Evolutionary conservation across 1,284 basidiomycete species (phyloP).

Genomic region (Meripilus lineatus): DNA sequence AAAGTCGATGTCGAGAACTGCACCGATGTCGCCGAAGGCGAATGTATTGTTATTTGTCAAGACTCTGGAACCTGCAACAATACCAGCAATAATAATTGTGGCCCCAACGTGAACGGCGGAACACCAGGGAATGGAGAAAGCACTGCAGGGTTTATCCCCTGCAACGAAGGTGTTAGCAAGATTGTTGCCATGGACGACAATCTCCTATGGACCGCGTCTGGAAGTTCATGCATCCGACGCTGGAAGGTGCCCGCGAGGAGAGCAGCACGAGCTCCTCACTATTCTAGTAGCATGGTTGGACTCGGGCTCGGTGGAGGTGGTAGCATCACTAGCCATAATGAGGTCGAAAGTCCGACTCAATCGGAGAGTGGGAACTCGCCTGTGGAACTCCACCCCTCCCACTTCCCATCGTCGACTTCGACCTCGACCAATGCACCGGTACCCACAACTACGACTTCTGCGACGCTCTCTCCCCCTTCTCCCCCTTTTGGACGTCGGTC

Average conservation of each 20-base stretch:
- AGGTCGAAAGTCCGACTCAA: constrained; percentile 21
- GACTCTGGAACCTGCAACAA: constrained; percentile 42
- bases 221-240: constrained; percentile 73
- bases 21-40: constrained; percentile 79
- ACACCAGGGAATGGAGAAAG: constrained; percentile 14
- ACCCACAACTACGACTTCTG: too few species aligned
- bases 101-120: too few species aligned
- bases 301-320: too few species aligned
- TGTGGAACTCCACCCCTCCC: too few species aligned
- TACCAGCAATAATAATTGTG: too few species aligned
- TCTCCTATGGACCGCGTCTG: constrained; percentile 88
- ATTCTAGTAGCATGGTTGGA: too few species aligned
- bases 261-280: constrained; percentile 29
- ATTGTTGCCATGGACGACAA: constrained; percentile 84
- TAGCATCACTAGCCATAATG: constrained; percentile 21
- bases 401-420: constrained; percentile 15
- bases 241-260: constrained; percentile 66
- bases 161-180: constrained; percentile 74
- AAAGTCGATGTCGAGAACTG: constrained; percentile 86
- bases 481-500: background rate
- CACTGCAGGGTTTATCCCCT: constrained; percentile 18
- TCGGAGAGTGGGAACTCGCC: constrained; percentile 17
- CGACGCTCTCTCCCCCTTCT: too few species aligned
- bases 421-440: too few species aligned
- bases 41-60: constrained; percentile 82